Percentiles rank a stretch among this genome's conserved stretches.
phyloP scores from a whole-genome alignment of 2,329 filamentous ascomycete genomes.

The Diaporthe helianthi region DNA sequence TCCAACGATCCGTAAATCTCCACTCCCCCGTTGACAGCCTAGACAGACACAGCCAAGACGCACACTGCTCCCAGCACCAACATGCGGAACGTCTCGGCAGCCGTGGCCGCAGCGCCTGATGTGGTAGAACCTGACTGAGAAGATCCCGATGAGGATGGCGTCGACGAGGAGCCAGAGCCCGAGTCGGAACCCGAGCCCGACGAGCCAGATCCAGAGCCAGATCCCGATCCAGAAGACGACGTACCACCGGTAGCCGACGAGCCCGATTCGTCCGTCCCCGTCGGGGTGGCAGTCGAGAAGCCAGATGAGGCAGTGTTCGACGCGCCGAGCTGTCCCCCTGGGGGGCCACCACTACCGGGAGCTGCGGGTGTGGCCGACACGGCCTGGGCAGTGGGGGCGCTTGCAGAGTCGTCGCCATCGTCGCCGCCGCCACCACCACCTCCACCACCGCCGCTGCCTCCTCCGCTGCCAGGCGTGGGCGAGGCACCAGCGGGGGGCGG shows the following conservation, averaged over 20 bases:
- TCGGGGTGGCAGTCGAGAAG: not conserved
- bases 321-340: not conserved
- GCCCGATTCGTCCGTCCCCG: not conserved
- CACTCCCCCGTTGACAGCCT: not conserved
- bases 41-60: not conserved
- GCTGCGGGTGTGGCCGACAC: not conserved
- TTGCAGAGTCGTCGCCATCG: not conserved
- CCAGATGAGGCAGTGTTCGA: not conserved
- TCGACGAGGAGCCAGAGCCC: not conserved
- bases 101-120: not conserved
- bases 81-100: not conserved
- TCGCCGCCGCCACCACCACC: not conserved
- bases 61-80: not conserved
- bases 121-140: not conserved
- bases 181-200: not conserved
- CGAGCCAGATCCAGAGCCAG: not conserved
- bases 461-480: not conserved
- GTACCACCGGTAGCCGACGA: slow-evolving; percentile 2
- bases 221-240: not conserved
- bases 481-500: not conserved
- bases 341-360: not conserved
- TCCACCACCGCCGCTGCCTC: not conserved
- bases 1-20: not conserved
- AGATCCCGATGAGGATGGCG: not conserved
- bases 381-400: slow-evolving; percentile 11